Evolutionary conservation across 331 rosid genomes (phyloP).

Genomic region (Pyracantha coccinea): DNA sequence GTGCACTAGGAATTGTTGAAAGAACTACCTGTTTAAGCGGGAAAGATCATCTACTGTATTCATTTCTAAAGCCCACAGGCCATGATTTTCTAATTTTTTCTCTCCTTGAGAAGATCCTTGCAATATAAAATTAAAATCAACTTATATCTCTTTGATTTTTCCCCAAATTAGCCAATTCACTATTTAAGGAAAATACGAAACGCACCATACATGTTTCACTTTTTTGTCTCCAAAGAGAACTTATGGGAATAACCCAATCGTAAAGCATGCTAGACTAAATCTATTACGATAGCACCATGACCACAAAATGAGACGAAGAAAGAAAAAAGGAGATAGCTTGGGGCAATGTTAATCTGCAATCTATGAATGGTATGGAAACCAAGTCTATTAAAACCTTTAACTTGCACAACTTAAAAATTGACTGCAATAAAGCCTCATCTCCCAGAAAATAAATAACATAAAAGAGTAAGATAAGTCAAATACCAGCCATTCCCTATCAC

Average conservation of each 20-base stretch:
- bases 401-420: neutral
- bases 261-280: neutral
- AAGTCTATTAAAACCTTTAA: neutral
- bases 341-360: neutral
- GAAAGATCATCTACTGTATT: neutral
- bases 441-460: neutral
- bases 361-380: neutral
- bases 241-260: neutral
- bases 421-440: neutral
- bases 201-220: neutral
- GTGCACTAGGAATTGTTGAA: neutral
- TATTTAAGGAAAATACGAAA: neutral
- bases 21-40: neutral
- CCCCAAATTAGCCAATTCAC: neutral
- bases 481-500: constrained; percentile 99
- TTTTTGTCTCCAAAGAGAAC: neutral
- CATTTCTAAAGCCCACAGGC: neutral
- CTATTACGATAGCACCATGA: neutral
- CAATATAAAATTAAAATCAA: neutral
- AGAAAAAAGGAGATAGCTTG: neutral
- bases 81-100: neutral
- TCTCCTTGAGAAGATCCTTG: neutral
- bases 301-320: neutral
- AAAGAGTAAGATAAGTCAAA: constrained; percentile 13
- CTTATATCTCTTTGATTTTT: neutral